Evolutionary conservation across 805 yeast species (phyloP).

Genomic region (Lipomyces kockii): DNA sequence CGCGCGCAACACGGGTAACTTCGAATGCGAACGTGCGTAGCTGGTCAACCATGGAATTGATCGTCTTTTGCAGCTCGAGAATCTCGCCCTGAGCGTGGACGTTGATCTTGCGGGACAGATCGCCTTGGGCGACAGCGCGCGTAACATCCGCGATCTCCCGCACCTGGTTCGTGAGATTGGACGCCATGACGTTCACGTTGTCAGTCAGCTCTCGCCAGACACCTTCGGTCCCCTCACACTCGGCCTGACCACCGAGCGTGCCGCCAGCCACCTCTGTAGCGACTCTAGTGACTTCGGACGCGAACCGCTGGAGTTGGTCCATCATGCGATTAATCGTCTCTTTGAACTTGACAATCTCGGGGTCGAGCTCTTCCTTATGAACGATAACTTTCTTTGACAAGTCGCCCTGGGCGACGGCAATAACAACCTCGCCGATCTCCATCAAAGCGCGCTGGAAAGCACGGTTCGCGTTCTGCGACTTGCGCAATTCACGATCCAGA

Average conservation of each 20-base stretch:
- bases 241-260: constrained; percentile 87
- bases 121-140: constrained; percentile 86
- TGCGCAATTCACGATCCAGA: constrained; percentile 45
- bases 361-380: constrained; percentile 72
- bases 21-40: constrained; percentile 82
- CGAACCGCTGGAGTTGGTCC: constrained; percentile 82
- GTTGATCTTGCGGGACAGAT: constrained; percentile 77
- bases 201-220: constrained; percentile 87
- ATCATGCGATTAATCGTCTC: constrained; percentile 85
- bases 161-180: constrained; percentile 84
- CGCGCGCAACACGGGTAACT: constrained; percentile 84
- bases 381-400: constrained; percentile 77
- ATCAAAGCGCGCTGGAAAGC: constrained; percentile 65
- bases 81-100: constrained; percentile 94
- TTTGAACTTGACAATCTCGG: constrained; percentile 79
- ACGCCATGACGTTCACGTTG: constrained; percentile 88
- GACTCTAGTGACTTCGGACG: constrained; percentile 79
- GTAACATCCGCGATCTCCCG: constrained; percentile 90
- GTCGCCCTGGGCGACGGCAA: constrained; percentile 89
- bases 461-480: constrained; percentile 60
- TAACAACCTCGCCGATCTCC: constrained; percentile 84
- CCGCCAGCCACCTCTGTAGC: constrained; percentile 93
- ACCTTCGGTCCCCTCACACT: constrained; percentile 81
- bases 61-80: constrained; percentile 80
- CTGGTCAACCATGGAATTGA: constrained; percentile 88